Evolutionary conservation across 2,329 filamentous ascomycete species (phyloP).

Genomic region (Ascomycota sp.): DNA sequence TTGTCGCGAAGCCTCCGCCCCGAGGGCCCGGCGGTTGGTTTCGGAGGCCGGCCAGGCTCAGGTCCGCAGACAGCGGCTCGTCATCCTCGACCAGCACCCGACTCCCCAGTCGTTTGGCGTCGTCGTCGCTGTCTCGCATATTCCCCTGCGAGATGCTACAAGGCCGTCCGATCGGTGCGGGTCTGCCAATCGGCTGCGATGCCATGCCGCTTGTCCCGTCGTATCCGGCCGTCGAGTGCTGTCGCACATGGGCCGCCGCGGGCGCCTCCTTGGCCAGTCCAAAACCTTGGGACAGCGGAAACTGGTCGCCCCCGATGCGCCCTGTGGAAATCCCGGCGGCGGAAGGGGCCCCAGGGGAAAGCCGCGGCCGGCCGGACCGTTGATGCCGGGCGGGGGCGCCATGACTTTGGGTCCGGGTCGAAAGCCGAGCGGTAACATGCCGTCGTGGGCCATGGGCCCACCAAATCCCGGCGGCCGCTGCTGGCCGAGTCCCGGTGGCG

Average conservation of each 20-base stretch:
- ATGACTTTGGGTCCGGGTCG: slow-evolving; percentile 24
- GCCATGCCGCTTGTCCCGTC: slow-evolving; percentile 32
- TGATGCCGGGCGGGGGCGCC: slow-evolving; percentile 30
- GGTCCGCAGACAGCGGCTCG: slow-evolving; percentile 24
- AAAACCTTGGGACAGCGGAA: slow-evolving; percentile 11
- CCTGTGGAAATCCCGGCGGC: slow-evolving; percentile 16
- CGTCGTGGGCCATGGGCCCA: slow-evolving; percentile 34
- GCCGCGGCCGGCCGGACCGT: slow-evolving; percentile 20
- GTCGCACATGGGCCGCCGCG: slow-evolving; percentile 44
- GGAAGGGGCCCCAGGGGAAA: slow-evolving; percentile 19
- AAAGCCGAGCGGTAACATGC: slow-evolving; percentile 25
- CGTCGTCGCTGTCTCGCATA: slow-evolving; percentile 36
- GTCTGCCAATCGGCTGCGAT: slow-evolving; percentile 58
- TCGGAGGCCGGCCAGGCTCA: slow-evolving; percentile 14
- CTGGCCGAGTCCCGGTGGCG: slow-evolving; percentile 17
- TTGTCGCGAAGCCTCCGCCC: slow-evolving; percentile 17
- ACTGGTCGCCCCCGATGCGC: slow-evolving; percentile 9
- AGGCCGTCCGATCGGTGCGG: slow-evolving; percentile 73
- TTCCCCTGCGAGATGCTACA: slow-evolving; percentile 45
- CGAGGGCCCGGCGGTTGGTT: slow-evolving; percentile 31
- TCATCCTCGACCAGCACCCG: slow-evolving; percentile 70
- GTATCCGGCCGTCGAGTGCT: slow-evolving; percentile 51
- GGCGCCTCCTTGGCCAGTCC: slow-evolving; percentile 12
- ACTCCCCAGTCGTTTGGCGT: slow-evolving; percentile 69
- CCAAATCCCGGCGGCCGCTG: slow-evolving; percentile 28